A percentile compares a stretch with the other conserved stretches of the same genome.
Conservation (phyloP, 1,284 basidiomycete species). For the Cutaneotrichosporon sp. region DNA sequence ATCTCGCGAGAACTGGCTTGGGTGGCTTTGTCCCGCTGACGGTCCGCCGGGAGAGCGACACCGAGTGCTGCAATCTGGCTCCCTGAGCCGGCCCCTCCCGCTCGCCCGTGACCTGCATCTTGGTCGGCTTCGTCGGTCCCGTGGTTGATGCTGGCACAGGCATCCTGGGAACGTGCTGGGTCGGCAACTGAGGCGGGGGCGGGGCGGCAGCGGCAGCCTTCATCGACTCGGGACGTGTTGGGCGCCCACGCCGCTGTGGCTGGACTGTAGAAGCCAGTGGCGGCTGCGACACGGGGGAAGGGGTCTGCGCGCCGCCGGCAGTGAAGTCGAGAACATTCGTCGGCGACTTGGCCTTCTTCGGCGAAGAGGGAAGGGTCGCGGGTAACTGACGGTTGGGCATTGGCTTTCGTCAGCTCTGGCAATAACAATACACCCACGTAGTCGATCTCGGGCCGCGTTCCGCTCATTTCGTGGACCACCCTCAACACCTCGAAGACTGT, state of each 20-base stretch:
- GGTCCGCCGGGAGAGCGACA: constrained; percentile 6
- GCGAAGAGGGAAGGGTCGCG: constrained; percentile 4
- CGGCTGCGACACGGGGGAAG: constrained; percentile 30
- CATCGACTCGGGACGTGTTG: constrained; percentile 35
- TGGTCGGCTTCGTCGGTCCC: constrained; percentile 10
- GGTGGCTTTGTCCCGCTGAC: constrained; percentile 26
- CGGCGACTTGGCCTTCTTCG: constrained; percentile 8
- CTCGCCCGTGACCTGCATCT: constrained; percentile 43
- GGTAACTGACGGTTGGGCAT: constrained; percentile 11
- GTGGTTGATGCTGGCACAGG: neutral
- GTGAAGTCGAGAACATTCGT: constrained; percentile 52
- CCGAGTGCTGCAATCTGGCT: constrained; percentile 9
- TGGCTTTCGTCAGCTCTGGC: neutral
- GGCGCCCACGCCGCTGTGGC: constrained; percentile 51
- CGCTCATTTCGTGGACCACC: constrained; percentile 75
- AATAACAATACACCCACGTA: constrained; percentile 55
- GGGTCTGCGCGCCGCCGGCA: constrained; percentile 9
- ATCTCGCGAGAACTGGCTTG: constrained; percentile 5
- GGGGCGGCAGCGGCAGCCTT: constrained; percentile 6
- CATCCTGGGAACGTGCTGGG: neutral
- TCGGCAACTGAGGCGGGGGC: constrained; percentile 1
- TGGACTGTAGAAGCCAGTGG: constrained; percentile 40
- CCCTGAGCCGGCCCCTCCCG: constrained; percentile 2
- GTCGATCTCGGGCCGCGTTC: constrained; percentile 74
- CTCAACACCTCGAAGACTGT: constrained; percentile 76